Evolutionary conservation across 371 early-diverging fungal genomes (phyloP).

Genomic region (Fennellomyces sp.): DNA sequence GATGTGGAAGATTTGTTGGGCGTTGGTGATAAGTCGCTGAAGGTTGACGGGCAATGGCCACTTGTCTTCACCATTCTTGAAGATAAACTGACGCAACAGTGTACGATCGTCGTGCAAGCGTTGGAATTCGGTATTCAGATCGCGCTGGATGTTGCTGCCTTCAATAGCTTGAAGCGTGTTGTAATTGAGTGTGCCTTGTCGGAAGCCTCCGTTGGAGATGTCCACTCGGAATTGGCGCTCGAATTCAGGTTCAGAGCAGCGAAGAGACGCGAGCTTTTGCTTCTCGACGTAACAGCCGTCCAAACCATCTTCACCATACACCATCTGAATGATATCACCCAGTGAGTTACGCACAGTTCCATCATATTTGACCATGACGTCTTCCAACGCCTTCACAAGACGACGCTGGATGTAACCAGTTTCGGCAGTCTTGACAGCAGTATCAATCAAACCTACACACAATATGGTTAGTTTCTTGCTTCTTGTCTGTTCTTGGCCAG

Average conservation of each 20-base stretch:
- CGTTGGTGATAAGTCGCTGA: slow-evolving; percentile 88
- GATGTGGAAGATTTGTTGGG: slow-evolving; percentile 87
- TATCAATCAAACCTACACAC: slow-evolving; percentile 86
- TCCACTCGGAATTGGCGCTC: slow-evolving; percentile 83
- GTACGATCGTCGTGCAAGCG: slow-evolving; percentile 78
- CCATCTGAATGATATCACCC: slow-evolving; percentile 94
- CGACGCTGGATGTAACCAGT: slow-evolving; percentile 99
- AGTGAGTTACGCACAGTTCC: slow-evolving; percentile 97
- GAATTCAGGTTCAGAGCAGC: slow-evolving; percentile 71
- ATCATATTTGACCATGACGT: slow-evolving; percentile 98
- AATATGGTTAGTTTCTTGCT: no score
- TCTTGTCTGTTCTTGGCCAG: no score
- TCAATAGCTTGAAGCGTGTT: slow-evolving; percentile 68
- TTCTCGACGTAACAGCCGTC: slow-evolving; percentile 94
- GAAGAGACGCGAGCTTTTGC: slow-evolving; percentile 77
- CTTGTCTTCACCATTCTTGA: slow-evolving; percentile 72
- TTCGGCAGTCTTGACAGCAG: slow-evolving; percentile 99
- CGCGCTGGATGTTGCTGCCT: slow-evolving; percentile 67
- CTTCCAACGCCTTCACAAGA: slow-evolving; percentile 98
- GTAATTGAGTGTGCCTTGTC: slow-evolving; percentile 67
- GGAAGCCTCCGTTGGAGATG: slow-evolving; percentile 69
- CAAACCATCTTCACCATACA: slow-evolving; percentile 99
- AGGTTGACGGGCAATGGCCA: slow-evolving; percentile 96
- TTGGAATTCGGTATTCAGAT: slow-evolving; percentile 83
- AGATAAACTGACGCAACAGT: slow-evolving; percentile 76